phyloP scores from a whole-genome alignment of 495 filamentous ascomycete genomes.

The Neurospora sp. region DNA sequence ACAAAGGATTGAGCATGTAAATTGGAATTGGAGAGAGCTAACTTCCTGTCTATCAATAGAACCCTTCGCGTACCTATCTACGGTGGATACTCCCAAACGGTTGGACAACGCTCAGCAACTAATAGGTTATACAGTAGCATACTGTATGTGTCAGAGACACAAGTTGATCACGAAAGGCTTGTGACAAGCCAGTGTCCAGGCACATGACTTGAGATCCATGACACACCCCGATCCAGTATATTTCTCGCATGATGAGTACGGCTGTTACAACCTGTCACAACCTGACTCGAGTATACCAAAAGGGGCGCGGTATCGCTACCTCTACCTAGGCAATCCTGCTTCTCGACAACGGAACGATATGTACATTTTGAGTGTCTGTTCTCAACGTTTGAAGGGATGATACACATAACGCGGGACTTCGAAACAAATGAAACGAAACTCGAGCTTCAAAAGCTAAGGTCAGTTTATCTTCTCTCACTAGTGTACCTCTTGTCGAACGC shows the following conservation, averaged over 20 bases:
- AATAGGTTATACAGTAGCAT: background rate
- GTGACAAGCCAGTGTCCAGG: background rate
- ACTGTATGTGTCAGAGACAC: background rate
- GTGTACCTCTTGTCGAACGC: background rate
- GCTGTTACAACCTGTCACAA: background rate
- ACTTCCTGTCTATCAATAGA: background rate
- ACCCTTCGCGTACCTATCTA: background rate
- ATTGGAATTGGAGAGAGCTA: background rate
- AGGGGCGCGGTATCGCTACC: background rate
- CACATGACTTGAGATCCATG: background rate
- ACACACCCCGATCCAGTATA: background rate
- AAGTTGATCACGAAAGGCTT: background rate
- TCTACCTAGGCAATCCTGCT: background rate
- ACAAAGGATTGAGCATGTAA: background rate
- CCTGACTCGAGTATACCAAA: background rate
- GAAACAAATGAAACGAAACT: background rate
- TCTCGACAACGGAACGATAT: background rate
- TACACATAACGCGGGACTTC: background rate
- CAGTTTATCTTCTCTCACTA: background rate
- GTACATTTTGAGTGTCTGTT: background rate
- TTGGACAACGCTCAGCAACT: background rate
- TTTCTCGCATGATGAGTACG: background rate
- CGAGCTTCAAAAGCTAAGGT: background rate
- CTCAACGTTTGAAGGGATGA: background rate
- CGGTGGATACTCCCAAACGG: background rate